Conservation (phyloP, 495 filamentous ascomycete genomes). For the Xylaria cubensis region DNA sequence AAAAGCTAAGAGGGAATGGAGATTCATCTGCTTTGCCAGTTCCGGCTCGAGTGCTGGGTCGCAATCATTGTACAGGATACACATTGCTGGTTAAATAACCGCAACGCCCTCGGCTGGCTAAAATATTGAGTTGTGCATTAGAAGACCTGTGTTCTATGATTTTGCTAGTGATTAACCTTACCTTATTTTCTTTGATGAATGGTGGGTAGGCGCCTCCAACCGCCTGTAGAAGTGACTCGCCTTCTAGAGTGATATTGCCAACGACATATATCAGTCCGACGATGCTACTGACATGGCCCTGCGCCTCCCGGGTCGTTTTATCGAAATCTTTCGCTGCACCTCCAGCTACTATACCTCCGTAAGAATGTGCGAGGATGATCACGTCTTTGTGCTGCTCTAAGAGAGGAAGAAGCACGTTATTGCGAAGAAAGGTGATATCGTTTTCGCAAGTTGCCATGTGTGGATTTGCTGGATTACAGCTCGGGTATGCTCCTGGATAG, state of each 20-base stretch:
- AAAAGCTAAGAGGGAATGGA: conserved; percentile 12
- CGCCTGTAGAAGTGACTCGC: neutral
- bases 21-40: neutral
- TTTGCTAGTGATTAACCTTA: too few species aligned
- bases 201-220: conserved; percentile 7
- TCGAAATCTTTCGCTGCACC: conserved; percentile 11
- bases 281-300: neutral
- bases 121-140: neutral
- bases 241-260: conserved; percentile 15
- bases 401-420: neutral
- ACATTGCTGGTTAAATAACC: conserved; percentile 11
- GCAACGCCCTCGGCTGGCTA: conserved; percentile 1
- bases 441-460: neutral
- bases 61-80: neutral
- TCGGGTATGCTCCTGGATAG: conserved; percentile 3
- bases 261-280: conserved; percentile 17
- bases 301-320: neutral
- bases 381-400: neutral
- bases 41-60: neutral
- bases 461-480: conserved; percentile 5
- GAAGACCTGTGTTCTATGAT: neutral
- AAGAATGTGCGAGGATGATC: conserved; percentile 20
- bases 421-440: neutral
- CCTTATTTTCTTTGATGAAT: conserved; percentile 20
- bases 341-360: conserved; percentile 13